Percentiles rank a stretch among this genome's conserved stretches.
phyloP scores from a whole-genome alignment of 331 rosid genomes.

The Phaseolus coccineus region DNA sequence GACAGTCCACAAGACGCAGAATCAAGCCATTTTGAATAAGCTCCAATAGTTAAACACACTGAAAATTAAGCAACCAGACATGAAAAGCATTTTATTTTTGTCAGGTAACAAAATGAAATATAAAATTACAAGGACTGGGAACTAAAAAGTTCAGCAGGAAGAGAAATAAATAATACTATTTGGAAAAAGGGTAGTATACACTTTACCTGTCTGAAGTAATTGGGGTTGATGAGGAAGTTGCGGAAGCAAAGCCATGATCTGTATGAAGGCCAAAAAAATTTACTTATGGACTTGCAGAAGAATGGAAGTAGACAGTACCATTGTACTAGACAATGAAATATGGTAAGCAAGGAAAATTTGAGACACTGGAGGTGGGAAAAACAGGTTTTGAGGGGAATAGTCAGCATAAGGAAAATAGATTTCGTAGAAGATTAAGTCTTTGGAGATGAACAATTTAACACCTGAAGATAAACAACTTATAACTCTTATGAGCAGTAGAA shows the following conservation, averaged over 20 bases:
- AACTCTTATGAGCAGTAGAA: too few species aligned
- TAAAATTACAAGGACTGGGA: constrained; percentile 35
- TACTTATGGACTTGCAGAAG: neutral
- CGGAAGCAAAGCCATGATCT: constrained; percentile 87
- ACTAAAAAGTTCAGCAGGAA: constrained; percentile 29
- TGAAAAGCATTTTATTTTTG: constrained; percentile 30
- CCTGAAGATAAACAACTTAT: neutral
- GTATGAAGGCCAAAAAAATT: constrained; percentile 40
- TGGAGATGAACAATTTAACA: neutral
- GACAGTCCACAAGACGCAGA: constrained; percentile 81
- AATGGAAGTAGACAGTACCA: neutral
- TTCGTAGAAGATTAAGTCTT: neutral
- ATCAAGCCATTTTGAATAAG: constrained; percentile 98
- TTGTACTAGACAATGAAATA: neutral
- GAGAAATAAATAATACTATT: constrained; percentile 9
- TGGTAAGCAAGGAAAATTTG: too few species aligned
- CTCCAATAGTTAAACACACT: constrained; percentile 95
- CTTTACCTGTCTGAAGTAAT: constrained; percentile 94
- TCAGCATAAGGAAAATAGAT: neutral
- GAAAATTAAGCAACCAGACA: constrained; percentile 53
- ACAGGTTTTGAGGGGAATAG: neutral
- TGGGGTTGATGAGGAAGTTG: constrained; percentile 90
- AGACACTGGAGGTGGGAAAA: neutral
- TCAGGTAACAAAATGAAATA: constrained; percentile 34
- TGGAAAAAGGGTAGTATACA: neutral